phyloP scores from a whole-genome alignment of 1,284 basidiomycete genomes.

The Pseudozyma pruni region DNA sequence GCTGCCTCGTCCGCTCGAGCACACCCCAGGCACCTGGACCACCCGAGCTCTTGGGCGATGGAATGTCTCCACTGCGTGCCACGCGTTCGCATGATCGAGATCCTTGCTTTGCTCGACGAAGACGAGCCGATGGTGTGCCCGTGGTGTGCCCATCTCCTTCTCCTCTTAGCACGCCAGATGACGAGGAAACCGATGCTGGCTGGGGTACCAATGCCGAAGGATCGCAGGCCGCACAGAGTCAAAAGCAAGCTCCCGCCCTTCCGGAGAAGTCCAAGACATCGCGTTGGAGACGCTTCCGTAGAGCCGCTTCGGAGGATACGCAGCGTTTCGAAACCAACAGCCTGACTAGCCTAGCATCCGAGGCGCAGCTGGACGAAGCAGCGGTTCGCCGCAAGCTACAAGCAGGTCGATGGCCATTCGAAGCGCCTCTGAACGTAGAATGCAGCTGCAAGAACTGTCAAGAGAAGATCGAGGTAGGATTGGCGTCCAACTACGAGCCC shows the following conservation, averaged over 20 bases:
- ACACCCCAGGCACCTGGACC: conserved; percentile 36
- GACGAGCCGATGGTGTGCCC: conserved; percentile 31
- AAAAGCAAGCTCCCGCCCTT: not conserved
- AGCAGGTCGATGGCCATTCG: conserved; percentile 43
- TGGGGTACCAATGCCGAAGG: conserved; percentile 1
- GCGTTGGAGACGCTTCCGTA: conserved; percentile 30
- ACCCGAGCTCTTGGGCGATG: conserved; percentile 13
- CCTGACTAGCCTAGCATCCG: conserved; percentile 1
- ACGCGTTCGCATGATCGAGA: conserved; percentile 25
- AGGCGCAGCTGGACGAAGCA: conserved; percentile 17
- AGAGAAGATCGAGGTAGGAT: conserved; percentile 33
- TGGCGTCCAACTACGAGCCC: conserved; percentile 31
- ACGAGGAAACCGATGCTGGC: conserved; percentile 4
- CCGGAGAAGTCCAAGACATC: conserved; percentile 20
- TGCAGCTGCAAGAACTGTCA: conserved; percentile 49
- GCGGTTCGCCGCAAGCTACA: conserved; percentile 20
- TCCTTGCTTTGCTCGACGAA: conserved; percentile 8
- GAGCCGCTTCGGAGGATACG: conserved; percentile 21
- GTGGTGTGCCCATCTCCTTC: conserved; percentile 20
- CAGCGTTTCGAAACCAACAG: conserved; percentile 7
- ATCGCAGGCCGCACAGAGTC: not conserved
- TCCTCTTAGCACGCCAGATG: conserved; percentile 20
- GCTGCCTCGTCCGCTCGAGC: conserved; percentile 32
- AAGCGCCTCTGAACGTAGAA: conserved; percentile 36
- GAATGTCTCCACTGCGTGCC: conserved; percentile 18